Percentiles rank a stretch among this genome's conserved stretches.
These are phyloP conservation scores for Apodospora peruviana DNA, from an alignment of 495 filamentous ascomycete genomes.

Conservation along the genomic window DNA sequence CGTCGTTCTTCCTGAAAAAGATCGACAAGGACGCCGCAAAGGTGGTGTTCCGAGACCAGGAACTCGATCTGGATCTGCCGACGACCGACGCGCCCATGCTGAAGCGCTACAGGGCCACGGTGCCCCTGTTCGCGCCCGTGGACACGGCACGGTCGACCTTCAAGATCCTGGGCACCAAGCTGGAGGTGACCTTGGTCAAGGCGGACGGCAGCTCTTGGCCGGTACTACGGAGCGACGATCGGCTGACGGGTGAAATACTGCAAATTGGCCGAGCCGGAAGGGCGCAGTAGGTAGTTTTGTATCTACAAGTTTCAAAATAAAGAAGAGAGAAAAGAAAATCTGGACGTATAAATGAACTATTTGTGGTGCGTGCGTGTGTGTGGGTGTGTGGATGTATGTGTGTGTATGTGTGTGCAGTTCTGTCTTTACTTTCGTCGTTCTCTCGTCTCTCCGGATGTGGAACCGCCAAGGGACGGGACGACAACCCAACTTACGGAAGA, in stretches of 20 bases:
- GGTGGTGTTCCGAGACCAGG: conserved; percentile 56
- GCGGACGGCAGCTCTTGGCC: conserved; percentile 81
- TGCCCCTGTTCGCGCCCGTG: conserved; percentile 73
- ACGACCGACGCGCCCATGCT: conserved; percentile 63
- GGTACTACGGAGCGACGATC: conserved; percentile 80
- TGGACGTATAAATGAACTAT: too few relatives aligned
- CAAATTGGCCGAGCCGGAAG: conserved; percentile 76
- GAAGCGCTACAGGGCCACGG: conserved; percentile 71
- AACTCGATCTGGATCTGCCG: conserved; percentile 68
- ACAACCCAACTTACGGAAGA: too few relatives aligned
- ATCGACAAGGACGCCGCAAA: conserved; percentile 75
- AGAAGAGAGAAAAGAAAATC: background rate
- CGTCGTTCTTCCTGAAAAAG: conserved; percentile 93
- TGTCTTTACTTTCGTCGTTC: background rate
- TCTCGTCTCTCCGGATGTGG: background rate
- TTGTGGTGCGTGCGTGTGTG: too few relatives aligned
- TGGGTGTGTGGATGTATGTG: background rate
- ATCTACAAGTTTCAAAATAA: conserved; percentile 4
- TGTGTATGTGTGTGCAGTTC: too few relatives aligned
- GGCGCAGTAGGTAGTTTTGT: conserved; percentile 36
- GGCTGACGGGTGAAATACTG: conserved; percentile 69
- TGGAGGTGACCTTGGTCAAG: conserved; percentile 82
- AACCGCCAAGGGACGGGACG: conserved; percentile 7
- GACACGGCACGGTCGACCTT: conserved; percentile 66
- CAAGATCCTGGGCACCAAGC: conserved; percentile 90